Evolutionary conservation across 2,329 filamentous ascomycete species (phyloP), one percentile per base, ranked within the genome.

Genomic region (Xylaria arbuscula): DNA sequence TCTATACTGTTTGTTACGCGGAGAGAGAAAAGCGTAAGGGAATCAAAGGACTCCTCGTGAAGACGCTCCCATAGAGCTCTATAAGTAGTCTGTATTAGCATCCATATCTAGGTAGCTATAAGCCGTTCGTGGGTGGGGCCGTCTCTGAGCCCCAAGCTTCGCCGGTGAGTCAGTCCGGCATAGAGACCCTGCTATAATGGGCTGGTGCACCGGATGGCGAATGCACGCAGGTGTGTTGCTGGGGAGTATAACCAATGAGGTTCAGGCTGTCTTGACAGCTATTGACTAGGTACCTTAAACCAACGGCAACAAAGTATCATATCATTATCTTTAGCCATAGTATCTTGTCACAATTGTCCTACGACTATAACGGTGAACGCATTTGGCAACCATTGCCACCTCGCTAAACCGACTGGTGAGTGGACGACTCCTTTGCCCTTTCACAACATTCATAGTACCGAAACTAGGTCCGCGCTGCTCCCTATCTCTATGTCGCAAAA

Each of bases 161-260:
- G 60, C 68, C 64, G 64, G 64, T 66, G 67, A 64, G 24, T 64
- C 51, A 64, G 51, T 53, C 60, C 57, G 66, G 62, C 17, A 24
- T 51, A 9, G 9, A 17, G 36, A 15, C 22, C 13, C 22, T 28
- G 10, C 10, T 24, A 45, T 15, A 45, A 45, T 45, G 40, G 28
- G 15, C 40, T 45, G 40, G 7, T 17, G 40, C 40, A 17, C 5
- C 15, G 7, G 40, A 17, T 45, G 15, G 40, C 2, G 4, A 17
- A 45, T 45, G 40, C 40, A 45, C 6, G 17, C 15, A n/a, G 6
- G 40, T 17, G 40, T 45, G 17, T 17, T 28, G 40, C 40, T 45
- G 15, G 15, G 5, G 17, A 7, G 40, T 45, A 17, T 17, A 19
- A 13, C 13, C 17, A 45, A 5, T 45, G 15, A n/a, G 17, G 13